These are phyloP conservation scores for Cocos nucifera DNA, from an alignment of 176 grass and related monocot species.

Conservation along the genomic window DNA sequence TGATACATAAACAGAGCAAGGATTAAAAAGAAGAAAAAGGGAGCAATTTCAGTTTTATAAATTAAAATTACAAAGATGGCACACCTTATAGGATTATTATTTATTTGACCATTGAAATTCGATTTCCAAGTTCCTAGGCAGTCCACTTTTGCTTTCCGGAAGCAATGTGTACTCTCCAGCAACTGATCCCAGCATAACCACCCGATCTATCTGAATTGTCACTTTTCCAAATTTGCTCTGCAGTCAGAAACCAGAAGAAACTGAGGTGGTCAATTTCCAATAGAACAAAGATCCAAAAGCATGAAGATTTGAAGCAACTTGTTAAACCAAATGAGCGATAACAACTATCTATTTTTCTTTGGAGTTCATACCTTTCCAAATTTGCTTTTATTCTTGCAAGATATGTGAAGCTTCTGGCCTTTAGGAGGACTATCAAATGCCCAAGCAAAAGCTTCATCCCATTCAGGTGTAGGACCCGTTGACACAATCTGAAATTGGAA, in stretches of 20 bases:
- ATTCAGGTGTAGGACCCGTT: conserved; percentile 79
- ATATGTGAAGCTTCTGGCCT: conserved; percentile 99
- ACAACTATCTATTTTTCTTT: neutral
- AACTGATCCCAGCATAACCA: conserved; percentile 96
- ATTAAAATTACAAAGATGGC: conserved; percentile 31
- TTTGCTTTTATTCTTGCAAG: conserved; percentile 99
- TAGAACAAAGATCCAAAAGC: too few relatives aligned
- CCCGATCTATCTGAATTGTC: conserved; percentile 91
- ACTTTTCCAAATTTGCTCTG: conserved; percentile 98
- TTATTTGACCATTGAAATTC: conserved; percentile 99
- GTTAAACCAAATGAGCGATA: too few relatives aligned
- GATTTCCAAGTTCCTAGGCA: conserved; percentile 87
- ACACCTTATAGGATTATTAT: conserved; percentile 37
- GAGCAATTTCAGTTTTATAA: conserved; percentile 31
- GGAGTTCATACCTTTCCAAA: conserved; percentile 66
- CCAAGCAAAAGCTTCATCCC: conserved; percentile 96
- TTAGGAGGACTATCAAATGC: conserved; percentile 97
- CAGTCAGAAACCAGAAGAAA: conserved; percentile 17
- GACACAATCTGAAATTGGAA: conserved; percentile 63
- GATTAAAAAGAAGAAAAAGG: conserved; percentile 9
- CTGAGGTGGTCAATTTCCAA: too few relatives aligned
- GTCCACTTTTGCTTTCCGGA: conserved; percentile 92
- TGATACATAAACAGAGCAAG: conserved; percentile 27
- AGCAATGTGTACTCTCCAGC: conserved; percentile 87
- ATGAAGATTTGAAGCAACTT: too few relatives aligned